phyloP scores from a whole-genome alignment of 2,329 filamentous ascomycete genomes.

The Tolypocladium pustulatum region DNA sequence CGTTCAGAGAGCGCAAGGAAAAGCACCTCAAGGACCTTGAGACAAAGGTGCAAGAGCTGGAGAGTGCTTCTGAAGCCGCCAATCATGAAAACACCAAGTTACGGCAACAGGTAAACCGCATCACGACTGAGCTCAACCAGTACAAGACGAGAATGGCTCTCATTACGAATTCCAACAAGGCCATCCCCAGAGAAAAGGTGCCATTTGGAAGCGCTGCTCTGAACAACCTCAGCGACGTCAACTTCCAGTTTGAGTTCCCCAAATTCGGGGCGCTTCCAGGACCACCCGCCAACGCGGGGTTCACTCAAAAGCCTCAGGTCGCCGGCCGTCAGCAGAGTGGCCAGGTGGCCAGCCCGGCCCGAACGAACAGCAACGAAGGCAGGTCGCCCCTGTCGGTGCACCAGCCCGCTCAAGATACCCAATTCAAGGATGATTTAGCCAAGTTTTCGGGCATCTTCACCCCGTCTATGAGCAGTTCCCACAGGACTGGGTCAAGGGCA shows the following conservation, averaged over 20 bases:
- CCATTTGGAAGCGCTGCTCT: slow-evolving; percentile 35
- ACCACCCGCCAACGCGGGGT: slow-evolving; percentile 19
- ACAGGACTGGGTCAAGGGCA: slow-evolving; percentile 34
- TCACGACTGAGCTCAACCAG: slow-evolving; percentile 76
- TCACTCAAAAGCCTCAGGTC: slow-evolving; percentile 18
- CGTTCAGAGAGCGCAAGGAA: slow-evolving; percentile 91
- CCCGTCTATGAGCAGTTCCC: slow-evolving; percentile 36
- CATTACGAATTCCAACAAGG: slow-evolving; percentile 24
- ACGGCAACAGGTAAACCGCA: slow-evolving; percentile 76
- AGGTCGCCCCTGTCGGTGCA: slow-evolving; percentile 12
- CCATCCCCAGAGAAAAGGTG: slow-evolving; percentile 27
- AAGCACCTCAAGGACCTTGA: slow-evolving; percentile 81
- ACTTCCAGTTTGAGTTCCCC: slow-evolving; percentile 93
- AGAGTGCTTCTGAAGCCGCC: slow-evolving; percentile 73
- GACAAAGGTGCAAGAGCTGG: slow-evolving; percentile 62
- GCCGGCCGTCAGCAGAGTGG: slow-evolving; percentile 18
- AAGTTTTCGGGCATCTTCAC: slow-evolving; percentile 51
- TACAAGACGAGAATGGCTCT: slow-evolving; percentile 79
- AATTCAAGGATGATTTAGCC: slow-evolving; percentile 38
- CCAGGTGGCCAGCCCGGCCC: slow-evolving; percentile 14
- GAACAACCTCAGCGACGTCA: slow-evolving; percentile 59
- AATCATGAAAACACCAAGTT: slow-evolving; percentile 80
- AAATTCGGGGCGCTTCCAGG: slow-evolving; percentile 72
- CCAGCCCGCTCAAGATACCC: slow-evolving; percentile 7
- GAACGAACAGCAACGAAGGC: slow-evolving; percentile 16